Evolutionary conservation across 371 early-diverging fungal species (phyloP), one percentile per base, ranked within the genome.

Genomic region (Rhizopus microsporus): DNA sequence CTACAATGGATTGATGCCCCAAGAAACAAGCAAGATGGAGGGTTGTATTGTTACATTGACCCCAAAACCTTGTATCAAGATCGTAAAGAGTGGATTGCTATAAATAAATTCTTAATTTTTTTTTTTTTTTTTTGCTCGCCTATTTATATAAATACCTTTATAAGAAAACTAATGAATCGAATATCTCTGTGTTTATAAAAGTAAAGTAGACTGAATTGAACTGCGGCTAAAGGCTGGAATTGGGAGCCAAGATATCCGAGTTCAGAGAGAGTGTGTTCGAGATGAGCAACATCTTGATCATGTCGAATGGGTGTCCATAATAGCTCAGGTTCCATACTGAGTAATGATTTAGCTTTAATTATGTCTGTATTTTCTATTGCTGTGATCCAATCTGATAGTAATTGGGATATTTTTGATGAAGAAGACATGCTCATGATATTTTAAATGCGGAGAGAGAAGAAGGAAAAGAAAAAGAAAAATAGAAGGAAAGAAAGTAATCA

Each of bases 321-420:
- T 43, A 77, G 44, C 9, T 71, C 65, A 29, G 73, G 69, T 29
- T 69, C 61, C 13, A 59, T 39, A 40, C 56, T 32, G 9, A 68
- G 40, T 10, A 71, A 53, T 29, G 15, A 45, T 29, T 68, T 54
- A 0, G 65, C 60, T 33, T 44, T 57, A 29, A 53, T 59, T 3
- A 65, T 58, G 53, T 75, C 63, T 17, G 63, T 43, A 35, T 65
- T 51, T 10, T 54, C 68, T 7, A 74, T 51, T 10, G 73, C 68
- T n/a, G 35, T 54, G n/a, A 66, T 62, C 78, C 78, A 74, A 17
- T 70, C 72, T 9, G 67, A 47, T 7, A 68, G 38, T 42, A 65
- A 15, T n/a, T 53, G n/a, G 5, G 64, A 57, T 47, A 60, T 16
- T 23, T 15, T 17, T 23, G 29, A 45, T 30, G 56, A 33, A 8